Conservation (phyloP, 495 filamentous ascomycete species). For the Neurospora sp. region DNA sequence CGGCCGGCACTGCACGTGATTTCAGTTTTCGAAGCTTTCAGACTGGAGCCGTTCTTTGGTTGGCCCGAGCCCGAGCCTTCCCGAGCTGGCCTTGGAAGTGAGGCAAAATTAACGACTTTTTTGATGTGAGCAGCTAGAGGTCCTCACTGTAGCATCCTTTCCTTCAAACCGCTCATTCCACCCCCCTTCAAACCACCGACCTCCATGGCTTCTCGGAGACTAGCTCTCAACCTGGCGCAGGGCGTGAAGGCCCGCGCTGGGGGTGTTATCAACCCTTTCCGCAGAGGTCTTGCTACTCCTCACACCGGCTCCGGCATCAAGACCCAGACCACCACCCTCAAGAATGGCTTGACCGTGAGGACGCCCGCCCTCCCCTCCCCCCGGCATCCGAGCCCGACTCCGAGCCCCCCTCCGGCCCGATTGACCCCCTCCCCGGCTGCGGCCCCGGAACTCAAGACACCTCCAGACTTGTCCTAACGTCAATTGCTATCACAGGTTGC, state of each 20-base stretch:
- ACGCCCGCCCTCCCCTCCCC: not conserved
- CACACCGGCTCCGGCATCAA: constrained; percentile 50
- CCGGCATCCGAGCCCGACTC: not conserved
- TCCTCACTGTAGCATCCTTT: constrained; percentile 6
- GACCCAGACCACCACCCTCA: constrained; percentile 90
- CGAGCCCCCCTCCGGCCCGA: constrained; percentile 9
- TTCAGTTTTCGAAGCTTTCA: not conserved
- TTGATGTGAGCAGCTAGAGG: constrained; percentile 13
- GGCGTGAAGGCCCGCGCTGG: constrained; percentile 74
- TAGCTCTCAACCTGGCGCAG: constrained; percentile 81
- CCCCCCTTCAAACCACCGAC: constrained; percentile 24
- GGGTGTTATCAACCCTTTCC: constrained; percentile 56
- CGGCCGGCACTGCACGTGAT: not conserved
- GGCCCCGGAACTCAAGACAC: not conserved
- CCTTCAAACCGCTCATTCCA: constrained; percentile 39
- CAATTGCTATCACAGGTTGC: constrained; percentile 58
- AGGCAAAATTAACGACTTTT: constrained; percentile 29
- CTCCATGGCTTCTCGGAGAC: constrained; percentile 87
- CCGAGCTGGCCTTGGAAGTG: constrained; percentile 26
- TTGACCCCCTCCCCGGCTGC: constrained; percentile 12
- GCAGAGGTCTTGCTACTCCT: constrained; percentile 78
- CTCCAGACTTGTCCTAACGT: constrained; percentile 24
- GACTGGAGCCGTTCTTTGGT: not conserved
- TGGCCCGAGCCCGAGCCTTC: constrained; percentile 14
- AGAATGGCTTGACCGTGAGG: constrained; percentile 92